phyloP scores from a whole-genome alignment of 1,284 basidiomycete genomes.

The Fomitiporia mediterranea region DNA sequence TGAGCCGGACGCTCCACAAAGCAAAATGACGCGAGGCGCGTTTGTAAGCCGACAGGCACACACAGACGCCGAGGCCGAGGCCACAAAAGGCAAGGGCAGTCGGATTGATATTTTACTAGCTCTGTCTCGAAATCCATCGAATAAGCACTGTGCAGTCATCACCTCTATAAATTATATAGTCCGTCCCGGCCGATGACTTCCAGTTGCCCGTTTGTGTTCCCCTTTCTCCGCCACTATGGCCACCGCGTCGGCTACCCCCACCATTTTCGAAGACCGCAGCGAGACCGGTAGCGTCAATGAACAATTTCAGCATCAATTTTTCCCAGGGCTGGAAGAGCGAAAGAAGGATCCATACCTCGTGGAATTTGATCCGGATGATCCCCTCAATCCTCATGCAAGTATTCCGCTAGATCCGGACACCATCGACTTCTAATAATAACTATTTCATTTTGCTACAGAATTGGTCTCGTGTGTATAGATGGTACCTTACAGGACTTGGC shows the following conservation, averaged over 20 bases:
- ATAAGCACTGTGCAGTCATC: conserved; percentile 8
- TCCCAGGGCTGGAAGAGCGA: conserved; percentile 18
- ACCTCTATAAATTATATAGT: background rate
- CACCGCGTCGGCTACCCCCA: conserved; percentile 16
- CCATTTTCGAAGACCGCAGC: conserved; percentile 17
- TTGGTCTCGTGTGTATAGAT: conserved; percentile 52
- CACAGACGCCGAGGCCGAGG: background rate
- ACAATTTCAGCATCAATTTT: conserved; percentile 14
- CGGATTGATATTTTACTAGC: background rate
- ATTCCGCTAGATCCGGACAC: background rate
- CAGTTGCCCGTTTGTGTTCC: background rate
- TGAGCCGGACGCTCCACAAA: background rate
- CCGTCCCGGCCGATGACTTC: background rate
- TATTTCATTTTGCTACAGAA: conserved; percentile 38
- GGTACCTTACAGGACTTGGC: conserved; percentile 59
- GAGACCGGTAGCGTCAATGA: conserved; percentile 17
- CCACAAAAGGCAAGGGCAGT: background rate
- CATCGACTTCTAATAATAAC: background rate
- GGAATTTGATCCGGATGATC: conserved; percentile 34
- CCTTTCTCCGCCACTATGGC: conserved; percentile 2
- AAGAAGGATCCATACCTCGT: conserved; percentile 31
- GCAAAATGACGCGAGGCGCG: background rate
- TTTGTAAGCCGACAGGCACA: background rate
- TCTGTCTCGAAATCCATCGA: background rate
- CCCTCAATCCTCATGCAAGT: conserved; percentile 39